A percentile compares a stretch with the other conserved stretches of the same genome.
These are phyloP conservation scores for Sclerotinia trifoliorum DNA, from an alignment of 2,329 filamentous ascomycete species.

Conservation along the genomic window DNA sequence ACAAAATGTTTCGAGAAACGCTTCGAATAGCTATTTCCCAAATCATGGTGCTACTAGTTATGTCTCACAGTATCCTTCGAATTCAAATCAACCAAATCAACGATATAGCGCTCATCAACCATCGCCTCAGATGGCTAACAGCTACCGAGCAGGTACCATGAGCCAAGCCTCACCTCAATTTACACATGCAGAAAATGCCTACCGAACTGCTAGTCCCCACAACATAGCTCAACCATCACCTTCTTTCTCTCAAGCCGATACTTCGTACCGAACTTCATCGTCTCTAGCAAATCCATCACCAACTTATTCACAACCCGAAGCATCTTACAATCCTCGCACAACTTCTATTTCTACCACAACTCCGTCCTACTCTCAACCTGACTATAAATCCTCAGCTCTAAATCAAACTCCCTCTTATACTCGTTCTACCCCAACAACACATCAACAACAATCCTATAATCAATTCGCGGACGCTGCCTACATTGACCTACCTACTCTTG, in stretches of 20 bases:
- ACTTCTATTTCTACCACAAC: conserved; percentile 33
- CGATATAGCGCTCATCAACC: conserved; percentile 36
- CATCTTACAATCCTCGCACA: conserved; percentile 33
- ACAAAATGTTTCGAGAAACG: conserved; percentile 30
- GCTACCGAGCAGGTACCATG: conserved; percentile 32
- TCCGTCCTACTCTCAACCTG: conserved; percentile 34
- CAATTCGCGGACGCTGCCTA: conserved; percentile 37
- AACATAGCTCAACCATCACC: conserved; percentile 36
- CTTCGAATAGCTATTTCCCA: conserved; percentile 36
- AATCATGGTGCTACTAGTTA: conserved; percentile 32
- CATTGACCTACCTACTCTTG: conserved; percentile 38
- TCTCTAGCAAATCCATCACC: conserved; percentile 35
- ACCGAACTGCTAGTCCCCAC: conserved; percentile 38
- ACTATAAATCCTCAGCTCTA: conserved; percentile 26
- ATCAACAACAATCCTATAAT: conserved; percentile 35
- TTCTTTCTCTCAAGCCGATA: conserved; percentile 35
- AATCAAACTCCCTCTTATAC: conserved; percentile 32
- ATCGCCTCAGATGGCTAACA: conserved; percentile 37
- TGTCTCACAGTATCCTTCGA: conserved; percentile 38
- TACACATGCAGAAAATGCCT: conserved; percentile 35
- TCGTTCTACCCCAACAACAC: conserved; percentile 34
- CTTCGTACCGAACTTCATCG: conserved; percentile 31
- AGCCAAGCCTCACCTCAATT: conserved; percentile 38
- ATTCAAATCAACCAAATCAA: conserved; percentile 34
- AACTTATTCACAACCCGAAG: conserved; percentile 35